Evolutionary conservation across 2,329 filamentous ascomycete genomes (phyloP), one percentile per base, ranked within the genome.

Genomic region (Mariannaea elegans): DNA sequence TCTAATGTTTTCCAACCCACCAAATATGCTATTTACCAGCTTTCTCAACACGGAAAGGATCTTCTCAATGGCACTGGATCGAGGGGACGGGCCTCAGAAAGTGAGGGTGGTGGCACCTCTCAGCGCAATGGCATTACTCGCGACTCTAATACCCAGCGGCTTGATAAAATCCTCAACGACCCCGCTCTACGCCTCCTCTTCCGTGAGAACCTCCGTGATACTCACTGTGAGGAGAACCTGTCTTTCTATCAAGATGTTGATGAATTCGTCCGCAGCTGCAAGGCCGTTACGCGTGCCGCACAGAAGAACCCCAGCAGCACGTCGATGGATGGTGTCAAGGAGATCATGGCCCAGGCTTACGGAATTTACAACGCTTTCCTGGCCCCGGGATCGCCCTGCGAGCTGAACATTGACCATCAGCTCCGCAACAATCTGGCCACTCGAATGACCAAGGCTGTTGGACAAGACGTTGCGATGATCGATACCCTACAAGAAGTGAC

Each of bases 281-380:
- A 86, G 62, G 71, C 76, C 21, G 88, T 89, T 2, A 89, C 65
- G 1, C 64, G 80, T 10, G 84, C 84, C 12, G 88, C 90, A 53
- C 83, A 86, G 71, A 85, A 82, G 70, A 87, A 36, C 32, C 24
- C 88, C 50, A 84, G 84, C 66, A 80, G 86, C 41, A 84, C 83
- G 27, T 83, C 84, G 56, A 86, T 94, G 66, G 94, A 97, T 72
- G 87, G 89, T 5, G 92, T 97, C 70, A 91, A 95, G 73, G 94
- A 98, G 79, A 97, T 94, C 16, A 88, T 99, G 77, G 95, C 95
- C 18, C 93, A 94, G 65, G 94, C 94, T 3, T 98, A 99, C 78
- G 93, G 91, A 68, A 89, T 97, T 65, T 99, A 98, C 85, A 99
- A 98, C 72, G 94, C 94, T 14, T 99, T 97, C 80, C 80, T 99